Evolutionary conservation across 192 early-diverging fungal genomes (phyloP), one percentile per base, ranked within the genome.

Genomic region (Chytriomyces confervae): DNA sequence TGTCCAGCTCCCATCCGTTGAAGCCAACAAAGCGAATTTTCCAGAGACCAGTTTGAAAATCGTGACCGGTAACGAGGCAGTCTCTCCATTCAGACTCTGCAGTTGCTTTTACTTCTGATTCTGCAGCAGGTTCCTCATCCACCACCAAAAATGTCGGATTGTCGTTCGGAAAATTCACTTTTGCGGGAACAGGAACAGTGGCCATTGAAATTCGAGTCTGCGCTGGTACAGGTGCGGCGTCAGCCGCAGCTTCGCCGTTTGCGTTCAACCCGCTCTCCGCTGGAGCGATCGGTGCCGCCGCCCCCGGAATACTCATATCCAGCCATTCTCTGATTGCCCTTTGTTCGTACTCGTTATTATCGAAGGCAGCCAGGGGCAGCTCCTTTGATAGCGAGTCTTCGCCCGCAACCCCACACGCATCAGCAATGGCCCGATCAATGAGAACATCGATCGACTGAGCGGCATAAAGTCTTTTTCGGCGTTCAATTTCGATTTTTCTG

Each of bases 401-500:
- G 7, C 27, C 50, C 11, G 1, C 53, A 7, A 13, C 72, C 13
- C n/a, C n/a, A 10, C 16, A 20, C 46, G 18, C 46, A 44, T 63
- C 62, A 16, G 63, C 70, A n/a, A 61, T 16, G 5, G 65, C 69
- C 5, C 6, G 8, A 57, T 62, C 47, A 10, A 65, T 61, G 23
- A 85, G 61, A 9, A 46, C 18, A 43, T 76, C 71, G 50, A 87
- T 83, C 18, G 85, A 74, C 57, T 85, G 82, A 24, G 66, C 67
- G 2, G 83, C 78, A 57, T 77, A 89, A 23, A 86, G 65, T n/a
- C 88, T 48, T 69, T 86, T 86, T 57, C 80, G 72, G 10, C 88
- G 68, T 76, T 89, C 88, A 49, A 89, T 89, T 74, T 88, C 88
- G 27, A 89, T 84, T 62, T 86, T 86, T 18, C 88, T 50, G 13